Base-by-base conservation (phyloP, 371 early-diverging fungal species). In the Rhizoclosmatium hyalinum region DNA sequence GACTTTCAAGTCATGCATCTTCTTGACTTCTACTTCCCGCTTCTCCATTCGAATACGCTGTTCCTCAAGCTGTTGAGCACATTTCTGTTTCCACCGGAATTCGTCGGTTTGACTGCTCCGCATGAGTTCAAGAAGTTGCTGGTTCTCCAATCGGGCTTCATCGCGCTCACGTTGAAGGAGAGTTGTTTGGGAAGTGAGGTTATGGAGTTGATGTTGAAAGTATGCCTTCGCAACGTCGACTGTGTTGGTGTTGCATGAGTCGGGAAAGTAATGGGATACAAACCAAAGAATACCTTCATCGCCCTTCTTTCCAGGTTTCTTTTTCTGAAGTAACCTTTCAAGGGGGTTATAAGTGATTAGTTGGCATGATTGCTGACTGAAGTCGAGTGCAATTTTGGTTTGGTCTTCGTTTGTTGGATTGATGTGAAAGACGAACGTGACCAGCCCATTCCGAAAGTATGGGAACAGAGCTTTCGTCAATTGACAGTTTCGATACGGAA, bases 341-440 rank as follows among this genome's bases (percentile, higher is more conserved):
- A 41, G 14, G 10, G 58, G 68, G 10, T 69, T 55, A 21, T 19
- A 70, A 17, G 74, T 74, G 3, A 74, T 65, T 2, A 77, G 55
- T 32, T 57, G 65, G 43, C 78, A 77, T 63, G 70, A 68, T 24
- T 70, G 53, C 32, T 71, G 57, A 50, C 74, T 69, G 57, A 74
- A 65, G 8, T 77, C 68, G 32, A 77, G 74, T 4, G 71, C 78
- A 8, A 45, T 50, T 44, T 65, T 68, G 3, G 78, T 74, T 53
- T 77, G 78, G n/a, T 77, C 75, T 44, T 77, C 78, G 53, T 77
- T 77, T 2, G 65, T 55, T 1, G 78, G 78, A 41, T 74, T 63
- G 3, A 77, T 45, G 46, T 77, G 78, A 41, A 77, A 70, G 32
- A 77, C n/a, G 54, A 77, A 77, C 1, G 78, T 71, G 50, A 71